Base-by-base conservation (phyloP, 495 filamentous ascomycete species). In the Xylaria castorea region DNA sequence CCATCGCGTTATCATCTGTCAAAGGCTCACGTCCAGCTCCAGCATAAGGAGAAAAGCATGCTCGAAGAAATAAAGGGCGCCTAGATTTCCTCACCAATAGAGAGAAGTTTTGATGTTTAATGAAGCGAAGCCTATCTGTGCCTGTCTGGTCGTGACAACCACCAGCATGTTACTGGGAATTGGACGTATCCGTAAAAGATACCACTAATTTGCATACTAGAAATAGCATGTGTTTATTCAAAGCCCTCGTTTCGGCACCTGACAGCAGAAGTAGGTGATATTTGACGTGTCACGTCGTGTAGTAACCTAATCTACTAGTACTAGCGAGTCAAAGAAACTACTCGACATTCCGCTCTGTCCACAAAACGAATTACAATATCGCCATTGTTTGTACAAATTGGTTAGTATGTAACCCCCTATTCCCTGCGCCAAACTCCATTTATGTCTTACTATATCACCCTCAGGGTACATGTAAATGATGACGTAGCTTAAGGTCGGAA, bases 11-110 rank as follows among this genome's bases (percentile, higher is more conserved):
- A 67, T 67, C 22, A 72, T 63, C 30, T 60, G 38, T 60, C 27
- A 30, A 57, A 71, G 27, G 38, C 53, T 61, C 51, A 58, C 20
- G 53, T 60, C 20, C 44, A 27, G 34, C 25, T 57, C 48, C 50
- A 34, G 50, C 30, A 67, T 55, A 61, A 60, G 36, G 48, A 61
- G 51, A 57, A 60, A 66, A 71, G 36, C 20, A 66, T 40, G 18
- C 61, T 55, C 46, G 38, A 61, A 72, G 70, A 67, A 40, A 67
- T 71, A 72, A 51, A 71, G 70, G 30, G 51, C 51, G 34, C 62
- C 53, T 72, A 72, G 70, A 72, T 72, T 66, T 72, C 53, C 50
- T 72, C 63, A 30, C 70, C 50, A 72, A 72, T 72, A 67, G 62
- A 72, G 51, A 71, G 40, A 66, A 67, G 70, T 67, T 61, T 61